Base-by-base conservation (phyloP, 1,284 basidiomycete genomes). In the Pseudozyma flocculosa region DNA sequence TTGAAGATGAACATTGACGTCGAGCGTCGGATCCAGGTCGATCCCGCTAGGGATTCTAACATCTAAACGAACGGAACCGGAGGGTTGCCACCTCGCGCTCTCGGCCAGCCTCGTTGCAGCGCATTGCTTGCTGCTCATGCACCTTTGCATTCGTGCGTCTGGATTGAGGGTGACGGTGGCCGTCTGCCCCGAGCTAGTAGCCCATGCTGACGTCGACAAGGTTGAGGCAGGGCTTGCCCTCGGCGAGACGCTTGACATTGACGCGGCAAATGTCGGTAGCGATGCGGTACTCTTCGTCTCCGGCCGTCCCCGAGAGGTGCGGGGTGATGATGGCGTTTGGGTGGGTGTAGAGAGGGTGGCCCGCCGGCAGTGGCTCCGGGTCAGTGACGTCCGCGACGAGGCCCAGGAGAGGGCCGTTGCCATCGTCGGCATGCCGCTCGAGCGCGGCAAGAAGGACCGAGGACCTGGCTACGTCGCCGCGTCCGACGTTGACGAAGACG, bases 321-420 rank as follows among this genome's bases (percentile, higher is more conserved):
- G 77, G 76, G 8, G 77, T 78, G 19, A 78, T 45, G 40, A 78
- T 49, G 3, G 68, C 60, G 40, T 75, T 76, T 19, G 58, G 40
- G 17, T 73, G 55, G 7, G 44, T 62, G 47, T 68, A 73, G 18
- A 77, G 56, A 10, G 50, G 43, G 46, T 62, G 66, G n/a, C 54
- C 49, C 2, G 65, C 43, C 0, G 66, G 62, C 11, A 79, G 58
- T 0, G 78, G 78, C 42, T 79, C 76, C 15, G 78, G 76, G 7
- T 59, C 50, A 4, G 74, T 75, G 0, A 78, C 77, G 51, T 73
- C 53, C 22, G 68, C 39, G 13, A 48, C 44, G 32, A 18, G 3
- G 42, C 26, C 43, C 19, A 40, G n/a, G 21, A 23, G 37, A 29
- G 32, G 17, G 14, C 32, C 32, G 32, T 34, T 34, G 8, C 10